Conservation (phyloP, 768 basidiomycete genomes). For the Lentinula detonsa region DNA sequence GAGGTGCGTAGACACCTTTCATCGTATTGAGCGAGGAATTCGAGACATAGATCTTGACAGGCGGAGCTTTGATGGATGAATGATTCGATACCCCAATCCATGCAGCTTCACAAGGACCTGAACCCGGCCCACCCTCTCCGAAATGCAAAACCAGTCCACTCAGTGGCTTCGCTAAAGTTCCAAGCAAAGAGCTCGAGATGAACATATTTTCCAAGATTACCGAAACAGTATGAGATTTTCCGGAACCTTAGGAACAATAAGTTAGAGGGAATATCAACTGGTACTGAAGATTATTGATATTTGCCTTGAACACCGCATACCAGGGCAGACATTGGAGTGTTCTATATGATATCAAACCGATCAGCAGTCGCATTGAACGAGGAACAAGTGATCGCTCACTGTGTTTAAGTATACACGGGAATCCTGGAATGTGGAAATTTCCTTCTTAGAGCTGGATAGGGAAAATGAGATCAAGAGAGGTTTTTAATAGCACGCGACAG, state of each 20-base stretch:
- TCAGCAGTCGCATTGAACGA: background rate
- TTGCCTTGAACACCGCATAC: conserved; percentile 66
- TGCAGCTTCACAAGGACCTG: conserved; percentile 61
- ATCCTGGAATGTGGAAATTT: conserved; percentile 30
- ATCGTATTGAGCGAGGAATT: conserved; percentile 56
- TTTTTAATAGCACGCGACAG: background rate
- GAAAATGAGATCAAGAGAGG: background rate
- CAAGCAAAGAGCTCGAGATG: conserved; percentile 46
- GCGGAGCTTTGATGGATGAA: conserved; percentile 23
- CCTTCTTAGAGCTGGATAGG: conserved; percentile 26
- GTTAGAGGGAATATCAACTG: background rate
- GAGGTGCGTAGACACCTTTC: conserved; percentile 46
- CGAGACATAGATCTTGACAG: conserved; percentile 51
- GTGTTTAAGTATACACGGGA: conserved; percentile 64
- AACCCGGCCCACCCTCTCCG: conserved; percentile 55
- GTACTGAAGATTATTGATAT: background rate
- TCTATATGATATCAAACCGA: conserved; percentile 30
- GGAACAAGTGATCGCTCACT: conserved; percentile 24
- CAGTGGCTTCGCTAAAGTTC: conserved; percentile 46
- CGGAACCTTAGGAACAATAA: conserved; percentile 39
- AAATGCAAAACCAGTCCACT: conserved; percentile 64
- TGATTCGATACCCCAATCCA: conserved; percentile 40
- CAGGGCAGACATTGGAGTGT: conserved; percentile 69
- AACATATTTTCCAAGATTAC: conserved; percentile 68
- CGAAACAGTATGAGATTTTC: conserved; percentile 70